Percentiles rank a stretch among this genome's conserved stretches.
phyloP scores from a whole-genome alignment of 2,329 filamentous ascomycete species.

The Verticillium albo-atrum region DNA sequence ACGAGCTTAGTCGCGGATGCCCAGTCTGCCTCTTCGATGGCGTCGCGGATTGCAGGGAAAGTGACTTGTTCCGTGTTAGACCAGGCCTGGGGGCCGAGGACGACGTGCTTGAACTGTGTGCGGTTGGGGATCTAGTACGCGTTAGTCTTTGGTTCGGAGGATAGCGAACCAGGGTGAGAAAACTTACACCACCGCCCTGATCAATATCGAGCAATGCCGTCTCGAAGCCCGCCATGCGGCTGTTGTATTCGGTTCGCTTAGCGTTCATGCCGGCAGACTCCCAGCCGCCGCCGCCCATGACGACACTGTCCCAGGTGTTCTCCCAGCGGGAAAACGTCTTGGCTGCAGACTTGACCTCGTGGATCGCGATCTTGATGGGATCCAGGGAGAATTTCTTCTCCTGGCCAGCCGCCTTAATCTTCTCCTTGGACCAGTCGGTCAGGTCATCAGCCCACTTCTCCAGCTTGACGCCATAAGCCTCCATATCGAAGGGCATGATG shows the following conservation, averaged over 20 bases:
- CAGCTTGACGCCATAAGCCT: slow-evolving; percentile 65
- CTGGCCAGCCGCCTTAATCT: slow-evolving; percentile 57
- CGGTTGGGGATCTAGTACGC: slow-evolving; percentile 67
- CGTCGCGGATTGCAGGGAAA: slow-evolving; percentile 76
- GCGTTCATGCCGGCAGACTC: slow-evolving; percentile 66
- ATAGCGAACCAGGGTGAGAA: not conserved
- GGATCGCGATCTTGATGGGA: slow-evolving; percentile 58
- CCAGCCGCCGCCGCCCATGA: slow-evolving; percentile 69
- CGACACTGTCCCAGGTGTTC: slow-evolving; percentile 66
- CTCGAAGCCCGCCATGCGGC: slow-evolving; percentile 76
- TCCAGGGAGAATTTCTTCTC: slow-evolving; percentile 40
- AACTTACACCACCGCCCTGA: slow-evolving; percentile 62
- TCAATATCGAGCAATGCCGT: slow-evolving; percentile 75
- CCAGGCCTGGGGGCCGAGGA: slow-evolving; percentile 82
- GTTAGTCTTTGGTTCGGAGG: not conserved
- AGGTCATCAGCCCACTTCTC: slow-evolving; percentile 62
- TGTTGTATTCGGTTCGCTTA: slow-evolving; percentile 72
- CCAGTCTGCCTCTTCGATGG: slow-evolving; percentile 70
- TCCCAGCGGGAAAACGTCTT: slow-evolving; percentile 72
- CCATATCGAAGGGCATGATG: slow-evolving; percentile 77
- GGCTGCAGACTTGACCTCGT: slow-evolving; percentile 55
- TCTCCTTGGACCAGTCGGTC: slow-evolving; percentile 16
- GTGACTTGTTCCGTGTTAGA: slow-evolving; percentile 51
- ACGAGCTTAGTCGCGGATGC: slow-evolving; percentile 61
- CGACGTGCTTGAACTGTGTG: slow-evolving; percentile 88